These are phyloP conservation scores for Trichosporon faecale DNA, from an alignment of 1,284 basidiomycete genomes.

Conservation along the genomic window DNA sequence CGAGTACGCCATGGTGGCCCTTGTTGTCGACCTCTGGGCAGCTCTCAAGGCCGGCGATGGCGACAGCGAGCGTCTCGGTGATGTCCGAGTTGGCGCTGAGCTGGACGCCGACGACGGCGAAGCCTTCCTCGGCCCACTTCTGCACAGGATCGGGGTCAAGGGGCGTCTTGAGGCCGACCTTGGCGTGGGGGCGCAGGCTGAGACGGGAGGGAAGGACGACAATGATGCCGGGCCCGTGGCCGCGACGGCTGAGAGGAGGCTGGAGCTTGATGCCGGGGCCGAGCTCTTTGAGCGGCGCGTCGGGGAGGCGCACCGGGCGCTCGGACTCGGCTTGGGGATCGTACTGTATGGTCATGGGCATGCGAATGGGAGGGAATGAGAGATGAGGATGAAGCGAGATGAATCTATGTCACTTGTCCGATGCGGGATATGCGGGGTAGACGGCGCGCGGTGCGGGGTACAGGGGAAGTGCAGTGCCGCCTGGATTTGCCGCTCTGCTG, in stretches of 20 bases:
- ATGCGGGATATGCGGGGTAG: background rate
- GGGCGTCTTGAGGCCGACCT: slow-evolving; percentile 13
- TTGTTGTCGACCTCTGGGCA: slow-evolving; percentile 11
- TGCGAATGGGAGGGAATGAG: background rate
- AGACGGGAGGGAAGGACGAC: slow-evolving; percentile 18
- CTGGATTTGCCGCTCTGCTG: background rate
- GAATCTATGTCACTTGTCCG: background rate
- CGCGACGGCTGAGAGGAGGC: slow-evolving; percentile 22
- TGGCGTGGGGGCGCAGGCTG: slow-evolving; percentile 18
- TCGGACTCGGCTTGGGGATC: slow-evolving; percentile 13
- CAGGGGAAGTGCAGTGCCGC: background rate
- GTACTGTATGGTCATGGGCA: slow-evolving; percentile 13
- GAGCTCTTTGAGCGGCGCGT: slow-evolving; percentile 9
- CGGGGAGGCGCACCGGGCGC: slow-evolving; percentile 13
- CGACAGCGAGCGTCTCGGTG: slow-evolving; percentile 14
- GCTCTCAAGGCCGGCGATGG: slow-evolving; percentile 21
- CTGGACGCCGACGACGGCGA: slow-evolving; percentile 20
- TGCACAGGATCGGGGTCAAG: slow-evolving; percentile 27
- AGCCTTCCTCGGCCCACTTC: slow-evolving; percentile 31
- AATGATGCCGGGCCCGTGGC: slow-evolving; percentile 23
- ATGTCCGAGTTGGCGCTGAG: slow-evolving; percentile 20
- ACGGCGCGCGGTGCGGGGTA: background rate
- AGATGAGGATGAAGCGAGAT: background rate
- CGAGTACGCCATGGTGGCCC: slow-evolving; percentile 18
- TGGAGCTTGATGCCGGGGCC: slow-evolving; percentile 16